Evolutionary conservation across 2,329 filamentous ascomycete genomes (phyloP).

Genomic region (Botrytis aclada): DNA sequence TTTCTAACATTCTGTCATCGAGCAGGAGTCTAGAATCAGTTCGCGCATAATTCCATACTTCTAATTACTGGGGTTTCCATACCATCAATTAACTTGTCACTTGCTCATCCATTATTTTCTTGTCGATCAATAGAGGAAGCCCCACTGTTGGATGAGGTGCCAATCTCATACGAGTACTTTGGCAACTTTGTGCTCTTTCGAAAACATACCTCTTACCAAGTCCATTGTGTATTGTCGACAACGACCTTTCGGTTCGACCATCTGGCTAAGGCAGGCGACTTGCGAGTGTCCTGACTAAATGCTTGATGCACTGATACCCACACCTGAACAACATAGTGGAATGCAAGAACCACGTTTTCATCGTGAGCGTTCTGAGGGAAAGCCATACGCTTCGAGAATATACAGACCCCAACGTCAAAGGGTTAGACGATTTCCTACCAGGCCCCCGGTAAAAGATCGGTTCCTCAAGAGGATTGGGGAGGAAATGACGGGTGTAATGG

Average conservation of each 20-base stretch:
- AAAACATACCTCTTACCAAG: not conserved
- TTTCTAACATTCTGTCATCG: slow-evolving; percentile 11
- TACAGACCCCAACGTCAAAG: slow-evolving; percentile 32
- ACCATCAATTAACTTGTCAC: not conserved
- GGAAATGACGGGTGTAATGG: slow-evolving; percentile 22
- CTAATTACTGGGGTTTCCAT: slow-evolving; percentile 2
- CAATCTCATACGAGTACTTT: slow-evolving; percentile 4
- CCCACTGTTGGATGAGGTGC: slow-evolving; percentile 1
- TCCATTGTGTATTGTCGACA: not conserved
- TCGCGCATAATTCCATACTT: slow-evolving; percentile 6
- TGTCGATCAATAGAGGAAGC: not conserved
- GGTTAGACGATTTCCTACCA: slow-evolving; percentile 23
- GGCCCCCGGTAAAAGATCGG: slow-evolving; percentile 20
- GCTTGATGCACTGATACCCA: slow-evolving; percentile 13
- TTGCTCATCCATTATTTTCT: not conserved
- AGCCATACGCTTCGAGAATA: slow-evolving; percentile 29
- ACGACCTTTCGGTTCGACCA: not conserved
- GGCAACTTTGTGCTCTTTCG: not conserved
- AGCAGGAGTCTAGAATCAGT: slow-evolving; percentile 13
- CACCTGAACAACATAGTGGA: slow-evolving; percentile 20
- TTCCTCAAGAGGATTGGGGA: slow-evolving; percentile 20
- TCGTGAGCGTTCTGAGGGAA: slow-evolving; percentile 23
- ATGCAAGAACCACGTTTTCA: slow-evolving; percentile 29
- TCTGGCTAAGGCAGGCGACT: slow-evolving; percentile 8
- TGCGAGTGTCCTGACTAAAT: slow-evolving; percentile 11